A percentile compares a stretch with the other conserved stretches of the same genome.
Conservation (phyloP, 2,329 filamentous ascomycete species). For the Ophiocordyceps australis region DNA sequence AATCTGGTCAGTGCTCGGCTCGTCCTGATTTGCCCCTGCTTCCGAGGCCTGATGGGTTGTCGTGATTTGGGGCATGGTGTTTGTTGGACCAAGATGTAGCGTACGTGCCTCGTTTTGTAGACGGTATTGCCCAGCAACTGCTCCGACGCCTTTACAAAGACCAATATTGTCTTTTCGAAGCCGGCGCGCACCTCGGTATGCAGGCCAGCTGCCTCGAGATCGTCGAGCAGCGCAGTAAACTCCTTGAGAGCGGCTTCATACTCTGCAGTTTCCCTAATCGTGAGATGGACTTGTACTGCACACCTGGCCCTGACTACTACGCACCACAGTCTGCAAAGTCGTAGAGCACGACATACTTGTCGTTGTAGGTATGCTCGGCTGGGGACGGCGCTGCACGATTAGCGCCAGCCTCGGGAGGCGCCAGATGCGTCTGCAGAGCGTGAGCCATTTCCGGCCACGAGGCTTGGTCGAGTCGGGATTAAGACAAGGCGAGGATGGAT, state of each 20-base stretch:
- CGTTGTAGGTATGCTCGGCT: conserved; percentile 7
- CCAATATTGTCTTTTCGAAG: conserved; percentile 44
- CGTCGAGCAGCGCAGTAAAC: conserved; percentile 29
- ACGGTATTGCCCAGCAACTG: conserved; percentile 45
- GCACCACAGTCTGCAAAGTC: conserved; percentile 16
- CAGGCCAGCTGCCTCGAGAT: conserved; percentile 43
- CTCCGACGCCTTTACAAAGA: conserved; percentile 47
- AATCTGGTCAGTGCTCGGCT: not conserved
- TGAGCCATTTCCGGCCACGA: not conserved
- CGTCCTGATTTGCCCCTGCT: no score
- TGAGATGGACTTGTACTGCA: no score
- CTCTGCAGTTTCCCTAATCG: no score
- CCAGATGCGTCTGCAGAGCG: not conserved
- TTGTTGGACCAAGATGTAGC: not conserved
- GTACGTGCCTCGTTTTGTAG: conserved; percentile 24
- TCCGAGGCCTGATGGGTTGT: no score
- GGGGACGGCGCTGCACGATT: not conserved
- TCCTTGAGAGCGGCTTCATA: conserved; percentile 14
- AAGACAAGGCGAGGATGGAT: no score
- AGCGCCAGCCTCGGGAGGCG: no score
- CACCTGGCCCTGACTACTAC: conserved; percentile 2
- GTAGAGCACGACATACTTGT: conserved; percentile 21
- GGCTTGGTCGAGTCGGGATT: no score
- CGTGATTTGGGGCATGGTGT: no score
- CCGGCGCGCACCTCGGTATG: conserved; percentile 56